These are phyloP conservation scores for Pezicula neosporulosa DNA, from an alignment of 2,329 filamentous ascomycete species.

Conservation along the genomic window DNA sequence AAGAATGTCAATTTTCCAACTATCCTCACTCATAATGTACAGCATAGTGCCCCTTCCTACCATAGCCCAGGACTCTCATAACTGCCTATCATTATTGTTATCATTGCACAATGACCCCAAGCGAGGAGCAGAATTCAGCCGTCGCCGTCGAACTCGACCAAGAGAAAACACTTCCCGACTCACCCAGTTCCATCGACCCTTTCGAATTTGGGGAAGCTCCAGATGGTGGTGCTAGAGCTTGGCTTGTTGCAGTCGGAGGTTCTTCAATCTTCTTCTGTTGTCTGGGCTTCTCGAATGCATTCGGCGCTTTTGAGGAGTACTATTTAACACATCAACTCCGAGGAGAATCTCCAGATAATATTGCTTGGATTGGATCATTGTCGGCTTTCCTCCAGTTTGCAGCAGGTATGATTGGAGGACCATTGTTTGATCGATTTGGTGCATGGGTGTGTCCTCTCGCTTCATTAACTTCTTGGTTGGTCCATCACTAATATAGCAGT, in stretches of 20 bases:
- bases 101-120: background rate
- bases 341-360: slow-evolving; percentile 43
- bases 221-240: slow-evolving; percentile 6
- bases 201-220: slow-evolving; percentile 35
- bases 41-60: background rate
- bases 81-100: background rate
- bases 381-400: slow-evolving; percentile 46
- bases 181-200: slow-evolving; percentile 39
- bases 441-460: slow-evolving; percentile 37
- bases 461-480: background rate
- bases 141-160: background rate
- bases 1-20: no score
- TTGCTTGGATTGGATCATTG: slow-evolving; percentile 57
- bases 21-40: no score
- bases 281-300: slow-evolving; percentile 39
- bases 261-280: slow-evolving; percentile 5
- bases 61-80: background rate
- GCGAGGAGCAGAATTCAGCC: background rate
- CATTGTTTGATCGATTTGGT: slow-evolving; percentile 58
- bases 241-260: slow-evolving; percentile 3
- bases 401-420: slow-evolving; percentile 55
- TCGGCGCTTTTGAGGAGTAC: slow-evolving; percentile 52
- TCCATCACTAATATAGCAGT: background rate
- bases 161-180: slow-evolving; percentile 30
- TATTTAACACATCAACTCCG: slow-evolving; percentile 45